phyloP scores from a whole-genome alignment of 768 basidiomycete species.

The Suillus weaverae region DNA sequence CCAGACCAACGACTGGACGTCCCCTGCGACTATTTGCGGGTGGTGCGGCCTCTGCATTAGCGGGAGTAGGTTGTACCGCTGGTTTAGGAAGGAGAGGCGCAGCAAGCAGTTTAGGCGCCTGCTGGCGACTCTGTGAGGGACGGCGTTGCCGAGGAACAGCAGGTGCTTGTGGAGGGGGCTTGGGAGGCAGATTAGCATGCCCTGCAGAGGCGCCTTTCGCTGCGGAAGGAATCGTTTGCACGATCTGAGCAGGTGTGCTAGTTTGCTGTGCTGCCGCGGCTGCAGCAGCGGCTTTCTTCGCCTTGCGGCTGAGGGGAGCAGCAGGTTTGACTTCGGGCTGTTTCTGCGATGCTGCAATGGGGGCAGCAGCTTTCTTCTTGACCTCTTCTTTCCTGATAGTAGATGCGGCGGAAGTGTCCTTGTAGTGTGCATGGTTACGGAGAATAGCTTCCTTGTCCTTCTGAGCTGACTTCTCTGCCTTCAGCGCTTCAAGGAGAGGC shows the following conservation, averaged over 20 bases:
- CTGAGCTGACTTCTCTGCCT: slow-evolving; percentile 66
- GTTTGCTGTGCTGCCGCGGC: slow-evolving; percentile 25
- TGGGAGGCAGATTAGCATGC: slow-evolving; percentile 13
- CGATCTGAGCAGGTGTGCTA: slow-evolving; percentile 14
- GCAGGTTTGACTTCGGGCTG: slow-evolving; percentile 27
- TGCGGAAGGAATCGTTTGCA: background rate
- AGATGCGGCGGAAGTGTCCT: slow-evolving; percentile 41
- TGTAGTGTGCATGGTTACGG: slow-evolving; percentile 73
- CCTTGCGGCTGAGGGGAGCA: slow-evolving; percentile 35
- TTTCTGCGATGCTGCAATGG: slow-evolving; percentile 30
- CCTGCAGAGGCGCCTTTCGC: slow-evolving; percentile 10
- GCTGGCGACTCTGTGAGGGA: slow-evolving; percentile 17
- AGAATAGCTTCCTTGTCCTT: slow-evolving; percentile 74
- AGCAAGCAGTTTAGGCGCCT: slow-evolving; percentile 13
- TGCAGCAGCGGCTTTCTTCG: slow-evolving; percentile 34
- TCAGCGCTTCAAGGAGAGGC: slow-evolving; percentile 90
- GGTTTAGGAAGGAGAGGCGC: slow-evolving; percentile 6
- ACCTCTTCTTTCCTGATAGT: slow-evolving; percentile 39
- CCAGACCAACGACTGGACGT: slow-evolving; percentile 63
- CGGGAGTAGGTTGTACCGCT: background rate
- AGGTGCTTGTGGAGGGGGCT: slow-evolving; percentile 12
- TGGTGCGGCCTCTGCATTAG: slow-evolving; percentile 10
- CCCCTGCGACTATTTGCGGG: slow-evolving; percentile 39
- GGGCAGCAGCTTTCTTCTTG: slow-evolving; percentile 35
- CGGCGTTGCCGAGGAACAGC: slow-evolving; percentile 17